phyloP scores from a whole-genome alignment of 345 rosid genomes.

The Salix exigua region DNA sequence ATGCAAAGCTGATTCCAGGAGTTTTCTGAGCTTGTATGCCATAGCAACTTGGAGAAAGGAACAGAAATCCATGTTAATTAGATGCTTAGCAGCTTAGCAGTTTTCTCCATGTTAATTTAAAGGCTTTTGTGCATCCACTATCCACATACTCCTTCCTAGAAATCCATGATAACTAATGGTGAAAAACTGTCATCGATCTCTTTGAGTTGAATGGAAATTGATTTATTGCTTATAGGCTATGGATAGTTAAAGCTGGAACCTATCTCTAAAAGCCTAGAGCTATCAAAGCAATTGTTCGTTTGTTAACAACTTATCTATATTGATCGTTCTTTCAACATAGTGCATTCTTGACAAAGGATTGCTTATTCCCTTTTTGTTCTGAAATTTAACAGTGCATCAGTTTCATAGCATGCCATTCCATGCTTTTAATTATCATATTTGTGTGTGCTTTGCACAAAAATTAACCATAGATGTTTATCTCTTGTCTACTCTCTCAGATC shows the following conservation, averaged over 20 bases:
- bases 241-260: background rate
- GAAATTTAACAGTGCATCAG: background rate
- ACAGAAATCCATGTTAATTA: no score
- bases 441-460: background rate
- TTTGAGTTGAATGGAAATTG: background rate
- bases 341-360: background rate
- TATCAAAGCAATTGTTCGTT: background rate
- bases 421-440: background rate
- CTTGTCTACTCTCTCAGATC: background rate
- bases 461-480: background rate
- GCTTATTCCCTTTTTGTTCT: background rate
- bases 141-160: background rate
- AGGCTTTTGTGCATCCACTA: background rate
- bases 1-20: background rate
- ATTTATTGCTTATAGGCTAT: background rate
- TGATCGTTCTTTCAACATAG: background rate
- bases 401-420: background rate
- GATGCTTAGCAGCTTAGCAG: no score
- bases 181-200: background rate
- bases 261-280: background rate
- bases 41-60: background rate
- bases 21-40: background rate
- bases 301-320: background rate
- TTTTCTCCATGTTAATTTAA: background rate
- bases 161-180: background rate